These are phyloP conservation scores for Poa annua DNA, from an alignment of 176 grass and related monocot genomes.

Conservation along the genomic window DNA sequence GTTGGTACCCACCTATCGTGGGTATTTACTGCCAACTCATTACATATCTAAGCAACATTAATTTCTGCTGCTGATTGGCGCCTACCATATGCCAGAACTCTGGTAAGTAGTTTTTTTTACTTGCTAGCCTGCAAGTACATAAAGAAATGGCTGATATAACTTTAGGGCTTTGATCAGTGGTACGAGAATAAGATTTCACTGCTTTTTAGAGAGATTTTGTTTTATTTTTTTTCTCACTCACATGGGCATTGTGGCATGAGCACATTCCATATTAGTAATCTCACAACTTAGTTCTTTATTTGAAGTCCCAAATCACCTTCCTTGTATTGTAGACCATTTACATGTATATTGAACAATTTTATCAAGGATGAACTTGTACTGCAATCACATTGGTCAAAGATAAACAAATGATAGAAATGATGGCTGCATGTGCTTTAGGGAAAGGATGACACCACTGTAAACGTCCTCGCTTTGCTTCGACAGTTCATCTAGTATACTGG, in stretches of 20 bases:
- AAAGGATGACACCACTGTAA: neutral
- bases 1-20: neutral
- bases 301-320: neutral
- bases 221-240: neutral
- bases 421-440: neutral
- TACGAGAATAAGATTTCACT: neutral
- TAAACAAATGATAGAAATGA: neutral
- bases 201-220: neutral
- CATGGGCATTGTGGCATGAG: neutral
- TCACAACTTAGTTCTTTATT: neutral
- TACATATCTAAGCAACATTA: neutral
- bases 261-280: neutral
- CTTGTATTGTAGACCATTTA: neutral
- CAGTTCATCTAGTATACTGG: neutral
- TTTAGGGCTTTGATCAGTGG: neutral
- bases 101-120: neutral
- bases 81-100: neutral
- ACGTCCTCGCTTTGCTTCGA: neutral
- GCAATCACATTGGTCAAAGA: neutral
- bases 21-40: neutral
- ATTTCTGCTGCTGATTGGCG: slow-evolving; percentile 10
- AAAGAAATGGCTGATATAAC: neutral
- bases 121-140: neutral
- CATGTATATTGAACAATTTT: slow-evolving; percentile 28
- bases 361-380: neutral